Percentiles rank a stretch among this genome's conserved stretches.
phyloP scores from a whole-genome alignment of 2,329 filamentous ascomycete genomes.

The Westerdykella ornata region DNA sequence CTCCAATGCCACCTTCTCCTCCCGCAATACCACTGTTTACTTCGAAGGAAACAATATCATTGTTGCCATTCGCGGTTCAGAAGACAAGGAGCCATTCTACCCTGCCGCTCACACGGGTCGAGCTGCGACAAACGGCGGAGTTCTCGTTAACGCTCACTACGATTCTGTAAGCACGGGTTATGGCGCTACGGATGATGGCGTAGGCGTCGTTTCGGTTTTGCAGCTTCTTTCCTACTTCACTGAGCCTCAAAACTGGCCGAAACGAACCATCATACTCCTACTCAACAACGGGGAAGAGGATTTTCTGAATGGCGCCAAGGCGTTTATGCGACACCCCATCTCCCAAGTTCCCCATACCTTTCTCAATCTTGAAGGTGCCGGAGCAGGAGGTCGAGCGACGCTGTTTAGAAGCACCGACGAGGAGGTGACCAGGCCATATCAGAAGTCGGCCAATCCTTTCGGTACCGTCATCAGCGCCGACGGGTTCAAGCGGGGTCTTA shows the following conservation, averaged over 20 bases:
- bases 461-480: conserved; percentile 76
- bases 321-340: conserved; percentile 76
- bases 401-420: conserved; percentile 84
- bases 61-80: conserved; percentile 77
- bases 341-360: conserved; percentile 78
- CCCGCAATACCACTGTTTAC: conserved; percentile 55
- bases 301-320: conserved; percentile 76
- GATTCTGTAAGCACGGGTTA: conserved; percentile 89
- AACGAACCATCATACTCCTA: conserved; percentile 72
- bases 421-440: conserved; percentile 76
- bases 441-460: conserved; percentile 65
- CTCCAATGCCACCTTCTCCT: conserved; percentile 69
- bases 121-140: conserved; percentile 58
- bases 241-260: conserved; percentile 58
- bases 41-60: conserved; percentile 92
- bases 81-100: conserved; percentile 72
- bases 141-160: conserved; percentile 91
- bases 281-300: conserved; percentile 97
- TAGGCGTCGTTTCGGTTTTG: conserved; percentile 78
- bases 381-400: conserved; percentile 79
- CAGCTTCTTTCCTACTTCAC: conserved; percentile 87
- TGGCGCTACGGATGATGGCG: conserved; percentile 89
- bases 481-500: conserved; percentile 70
- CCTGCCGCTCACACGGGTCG: conserved; percentile 36
- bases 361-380: conserved; percentile 89